A percentile compares a stretch with the other conserved stretches of the same genome.
phyloP scores from a whole-genome alignment of 1,284 basidiomycete genomes.

The Uromyces viciae-fabae region DNA sequence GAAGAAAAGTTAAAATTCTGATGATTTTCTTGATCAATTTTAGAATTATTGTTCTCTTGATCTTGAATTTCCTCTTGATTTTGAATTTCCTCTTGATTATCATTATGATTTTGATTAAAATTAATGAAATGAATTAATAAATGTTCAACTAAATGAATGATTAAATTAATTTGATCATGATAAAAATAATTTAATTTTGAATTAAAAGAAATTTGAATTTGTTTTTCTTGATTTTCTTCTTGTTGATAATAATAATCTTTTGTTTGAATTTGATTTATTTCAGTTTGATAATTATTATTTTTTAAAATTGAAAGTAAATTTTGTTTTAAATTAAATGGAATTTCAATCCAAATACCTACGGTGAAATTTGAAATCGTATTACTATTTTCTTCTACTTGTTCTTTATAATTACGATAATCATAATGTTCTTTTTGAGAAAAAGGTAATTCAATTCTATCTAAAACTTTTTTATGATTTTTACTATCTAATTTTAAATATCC shows the following conservation, averaged over 20 bases:
- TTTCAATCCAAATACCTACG: constrained; percentile 2
- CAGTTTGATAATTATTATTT: neutral
- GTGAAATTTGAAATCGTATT: neutral
- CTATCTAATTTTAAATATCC: constrained; percentile 17
- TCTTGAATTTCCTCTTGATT: neutral
- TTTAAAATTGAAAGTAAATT: constrained; percentile 2
- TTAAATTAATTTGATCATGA: neutral
- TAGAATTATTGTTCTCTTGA: neutral
- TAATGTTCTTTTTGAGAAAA: no score
- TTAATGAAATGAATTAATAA: neutral
- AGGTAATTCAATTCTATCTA: constrained; percentile 24
- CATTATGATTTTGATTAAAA: neutral
- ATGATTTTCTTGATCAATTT: no score
- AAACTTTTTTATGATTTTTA: constrained; percentile 11
- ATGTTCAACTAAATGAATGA: constrained; percentile 25
- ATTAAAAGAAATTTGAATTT: neutral
- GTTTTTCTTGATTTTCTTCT: neutral
- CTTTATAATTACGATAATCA: neutral
- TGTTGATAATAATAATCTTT: neutral
- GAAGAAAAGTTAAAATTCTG: no score
- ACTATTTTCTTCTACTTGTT: neutral
- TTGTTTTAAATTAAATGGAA: neutral
- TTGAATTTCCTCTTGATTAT: neutral
- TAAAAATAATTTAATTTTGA: neutral
- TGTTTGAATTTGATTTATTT: neutral